phyloP scores from a whole-genome alignment of 2,329 filamentous ascomycete genomes.

The Fusarium praegraminearum region DNA sequence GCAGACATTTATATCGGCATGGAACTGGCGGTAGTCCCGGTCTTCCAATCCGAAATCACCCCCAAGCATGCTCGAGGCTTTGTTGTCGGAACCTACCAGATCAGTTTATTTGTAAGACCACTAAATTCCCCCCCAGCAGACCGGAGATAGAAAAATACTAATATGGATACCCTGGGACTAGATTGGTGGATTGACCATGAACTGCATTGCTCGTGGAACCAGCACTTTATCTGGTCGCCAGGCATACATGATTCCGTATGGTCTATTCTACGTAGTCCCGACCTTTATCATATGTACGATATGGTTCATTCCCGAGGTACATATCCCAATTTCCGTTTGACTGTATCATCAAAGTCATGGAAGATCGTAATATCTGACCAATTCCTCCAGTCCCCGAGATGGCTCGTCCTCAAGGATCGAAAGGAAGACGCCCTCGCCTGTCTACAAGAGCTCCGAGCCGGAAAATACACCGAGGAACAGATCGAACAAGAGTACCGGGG shows the following conservation, averaged over 20 bases:
- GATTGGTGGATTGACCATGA: conserved; percentile 46
- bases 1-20: conserved; percentile 41
- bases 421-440: conserved; percentile 29
- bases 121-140: background rate
- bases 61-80: conserved; percentile 47
- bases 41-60: conserved; percentile 52
- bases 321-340: background rate
- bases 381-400: conserved; percentile 36
- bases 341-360: background rate
- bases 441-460: conserved; percentile 24
- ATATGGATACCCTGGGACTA: background rate
- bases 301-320: conserved; percentile 41
- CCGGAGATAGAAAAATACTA: background rate
- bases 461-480: conserved; percentile 32
- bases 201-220: conserved; percentile 41
- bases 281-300: conserved; percentile 23
- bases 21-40: conserved; percentile 49
- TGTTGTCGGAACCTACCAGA: conserved; percentile 53
- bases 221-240: conserved; percentile 36
- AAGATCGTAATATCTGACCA: background rate
- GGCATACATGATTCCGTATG: conserved; percentile 41
- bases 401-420: conserved; percentile 40
- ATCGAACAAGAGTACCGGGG: conserved; percentile 36
- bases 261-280: conserved; percentile 43
- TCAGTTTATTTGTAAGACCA: conserved; percentile 32